A percentile compares a stretch with the other conserved stretches of the same genome.
These are phyloP conservation scores for Corymbia calophylla DNA, from an alignment of 441 rosid species.

Conservation along the genomic window DNA sequence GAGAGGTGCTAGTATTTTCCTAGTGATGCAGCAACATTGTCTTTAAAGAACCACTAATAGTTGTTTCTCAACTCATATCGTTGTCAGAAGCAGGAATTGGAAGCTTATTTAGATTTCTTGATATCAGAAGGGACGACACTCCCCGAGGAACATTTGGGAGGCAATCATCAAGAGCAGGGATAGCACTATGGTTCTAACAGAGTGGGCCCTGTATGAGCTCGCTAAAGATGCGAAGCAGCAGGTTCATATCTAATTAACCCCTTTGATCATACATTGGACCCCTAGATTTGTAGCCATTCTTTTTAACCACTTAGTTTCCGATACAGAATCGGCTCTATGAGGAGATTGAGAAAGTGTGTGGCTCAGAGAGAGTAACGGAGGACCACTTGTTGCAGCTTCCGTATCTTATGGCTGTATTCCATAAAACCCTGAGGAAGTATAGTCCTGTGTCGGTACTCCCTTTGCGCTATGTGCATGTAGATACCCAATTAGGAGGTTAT, in stretches of 20 bases:
- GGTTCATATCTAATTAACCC: slow-evolving; percentile 15
- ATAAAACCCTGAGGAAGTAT: slow-evolving; percentile 73
- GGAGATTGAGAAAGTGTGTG: slow-evolving; percentile 41
- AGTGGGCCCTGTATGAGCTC: slow-evolving; percentile 86
- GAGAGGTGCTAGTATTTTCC: slow-evolving; percentile 26
- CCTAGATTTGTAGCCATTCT: not conserved
- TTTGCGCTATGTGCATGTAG: slow-evolving; percentile 60
- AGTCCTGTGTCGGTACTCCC: slow-evolving; percentile 73
- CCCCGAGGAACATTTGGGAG: slow-evolving; percentile 75
- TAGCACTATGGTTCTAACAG: slow-evolving; percentile 66
- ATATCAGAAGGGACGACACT: slow-evolving; percentile 49
- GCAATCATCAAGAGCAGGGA: slow-evolving; percentile 61
- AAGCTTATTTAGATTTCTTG: slow-evolving; percentile 51
- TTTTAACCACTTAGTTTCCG: not conserved
- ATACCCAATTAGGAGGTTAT: slow-evolving; percentile 73
- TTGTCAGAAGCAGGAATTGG: slow-evolving; percentile 27
- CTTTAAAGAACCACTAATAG: not conserved
- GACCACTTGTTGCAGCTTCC: slow-evolving; percentile 47
- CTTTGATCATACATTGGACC: not conserved
- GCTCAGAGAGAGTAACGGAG: slow-evolving; percentile 45
- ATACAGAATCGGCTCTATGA: slow-evolving; percentile 37
- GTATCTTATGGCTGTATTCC: slow-evolving; percentile 55
- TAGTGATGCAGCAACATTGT: not conserved
- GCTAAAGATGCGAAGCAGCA: slow-evolving; percentile 47
- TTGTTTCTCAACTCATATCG: not conserved